These are phyloP conservation scores for Triangularia setosa DNA, from an alignment of 2,329 filamentous ascomycete species.

Conservation along the genomic window DNA sequence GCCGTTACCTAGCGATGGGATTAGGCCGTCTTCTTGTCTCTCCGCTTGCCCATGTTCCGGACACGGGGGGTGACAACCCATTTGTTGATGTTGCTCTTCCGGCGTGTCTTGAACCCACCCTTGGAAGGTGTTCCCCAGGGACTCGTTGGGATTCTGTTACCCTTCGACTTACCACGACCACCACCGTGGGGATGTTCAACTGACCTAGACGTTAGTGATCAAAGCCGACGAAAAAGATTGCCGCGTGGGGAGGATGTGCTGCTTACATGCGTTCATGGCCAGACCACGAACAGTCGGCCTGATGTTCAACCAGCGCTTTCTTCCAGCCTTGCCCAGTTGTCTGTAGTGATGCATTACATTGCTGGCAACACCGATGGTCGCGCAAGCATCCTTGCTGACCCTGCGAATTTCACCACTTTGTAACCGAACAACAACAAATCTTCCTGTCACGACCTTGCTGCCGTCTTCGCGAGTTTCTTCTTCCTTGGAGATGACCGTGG, in stretches of 20 bases:
- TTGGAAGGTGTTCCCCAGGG: slow-evolving; percentile 93
- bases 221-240: neutral
- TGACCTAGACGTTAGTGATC: slow-evolving; percentile 29
- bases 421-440: slow-evolving; percentile 77
- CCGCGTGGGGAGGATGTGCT: neutral
- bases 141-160: slow-evolving; percentile 90
- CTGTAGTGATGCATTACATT: slow-evolving; percentile 88
- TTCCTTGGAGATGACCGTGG: slow-evolving; percentile 83
- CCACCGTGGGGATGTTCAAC: slow-evolving; percentile 97
- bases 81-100: slow-evolving; percentile 85
- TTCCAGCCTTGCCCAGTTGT: slow-evolving; percentile 90
- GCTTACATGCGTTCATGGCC: slow-evolving; percentile 91
- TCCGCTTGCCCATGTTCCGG: slow-evolving; percentile 88
- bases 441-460: slow-evolving; percentile 60
- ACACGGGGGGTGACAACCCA: slow-evolving; percentile 79
- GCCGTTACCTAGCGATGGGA: slow-evolving; percentile 7
- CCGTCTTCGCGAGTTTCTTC: slow-evolving; percentile 63
- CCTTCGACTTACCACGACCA: slow-evolving; percentile 99
- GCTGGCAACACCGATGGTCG: slow-evolving; percentile 90
- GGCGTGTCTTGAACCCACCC: slow-evolving; percentile 86
- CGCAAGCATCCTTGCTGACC: slow-evolving; percentile 88
- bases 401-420: slow-evolving; percentile 90
- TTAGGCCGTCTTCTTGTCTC: slow-evolving; percentile 52
- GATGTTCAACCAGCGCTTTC: slow-evolving; percentile 90
- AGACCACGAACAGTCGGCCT: slow-evolving; percentile 93